phyloP scores from a whole-genome alignment of 306 rosid species.

The Oxytropis ochrocephala region DNA sequence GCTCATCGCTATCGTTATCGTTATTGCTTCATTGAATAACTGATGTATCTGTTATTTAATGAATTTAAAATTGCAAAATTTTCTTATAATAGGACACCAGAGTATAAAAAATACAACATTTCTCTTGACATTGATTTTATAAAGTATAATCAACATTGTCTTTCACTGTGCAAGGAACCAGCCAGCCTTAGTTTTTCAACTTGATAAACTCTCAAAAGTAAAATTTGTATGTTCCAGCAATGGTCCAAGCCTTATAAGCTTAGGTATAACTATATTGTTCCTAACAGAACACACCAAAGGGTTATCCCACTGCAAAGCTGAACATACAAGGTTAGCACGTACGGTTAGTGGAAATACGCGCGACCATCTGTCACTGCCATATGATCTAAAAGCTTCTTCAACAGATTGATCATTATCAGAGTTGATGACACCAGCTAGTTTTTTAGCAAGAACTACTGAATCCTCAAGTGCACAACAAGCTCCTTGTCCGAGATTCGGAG shows the following conservation, averaged over 20 bases:
- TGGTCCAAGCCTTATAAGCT: conserved; percentile 65
- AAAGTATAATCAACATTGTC: neutral
- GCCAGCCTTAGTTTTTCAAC: neutral
- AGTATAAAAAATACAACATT: neutral
- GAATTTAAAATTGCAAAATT: too few relatives aligned
- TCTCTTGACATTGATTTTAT: neutral
- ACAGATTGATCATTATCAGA: conserved; percentile 36
- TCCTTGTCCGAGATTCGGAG: conserved; percentile 97
- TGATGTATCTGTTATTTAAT: too few relatives aligned
- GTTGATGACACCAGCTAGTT: conserved; percentile 55
- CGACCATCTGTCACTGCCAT: conserved; percentile 70
- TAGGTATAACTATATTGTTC: conserved; percentile 66
- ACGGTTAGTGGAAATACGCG: conserved; percentile 66
- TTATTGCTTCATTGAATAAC: neutral
- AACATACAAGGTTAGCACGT: conserved; percentile 74
- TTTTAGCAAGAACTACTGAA: conserved; percentile 55
- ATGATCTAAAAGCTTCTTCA: conserved; percentile 54
- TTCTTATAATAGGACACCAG: too few relatives aligned
- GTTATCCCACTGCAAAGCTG: conserved; percentile 70
- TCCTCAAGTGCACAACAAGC: conserved; percentile 94
- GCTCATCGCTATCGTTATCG: too few relatives aligned
- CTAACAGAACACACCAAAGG: conserved; percentile 61
- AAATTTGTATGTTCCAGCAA: conserved; percentile 76
- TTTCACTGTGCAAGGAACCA: neutral
- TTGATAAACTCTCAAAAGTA: conserved; percentile 38